Conservation (phyloP, 1,139 yeast species). For the Ogataea hybrid region DNA sequence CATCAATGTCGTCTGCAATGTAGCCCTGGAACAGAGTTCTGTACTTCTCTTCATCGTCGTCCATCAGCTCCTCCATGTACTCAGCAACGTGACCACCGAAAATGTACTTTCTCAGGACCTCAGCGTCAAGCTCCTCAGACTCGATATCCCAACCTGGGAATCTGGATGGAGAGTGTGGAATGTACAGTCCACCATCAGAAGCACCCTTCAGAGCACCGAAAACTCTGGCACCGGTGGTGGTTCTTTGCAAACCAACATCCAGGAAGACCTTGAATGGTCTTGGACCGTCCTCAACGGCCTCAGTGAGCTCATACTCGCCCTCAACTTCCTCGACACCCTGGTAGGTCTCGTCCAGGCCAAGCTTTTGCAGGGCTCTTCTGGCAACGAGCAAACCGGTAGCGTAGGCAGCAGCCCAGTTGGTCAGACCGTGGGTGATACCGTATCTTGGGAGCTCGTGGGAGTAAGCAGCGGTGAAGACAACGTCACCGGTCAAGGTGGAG, state of each 20-base stretch:
- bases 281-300: slow-evolving; percentile 99
- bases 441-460: slow-evolving; percentile 98
- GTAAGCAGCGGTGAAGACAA: slow-evolving; percentile 97
- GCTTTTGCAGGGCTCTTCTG: slow-evolving; percentile 98
- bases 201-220: slow-evolving; percentile 99
- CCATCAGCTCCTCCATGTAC: slow-evolving; percentile 99
- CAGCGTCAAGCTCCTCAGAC: slow-evolving; percentile 97
- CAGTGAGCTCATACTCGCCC: slow-evolving; percentile 98
- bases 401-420: slow-evolving; percentile 99
- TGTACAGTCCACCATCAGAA: slow-evolving; percentile 99
- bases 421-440: slow-evolving; percentile 98
- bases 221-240: slow-evolving; percentile 99
- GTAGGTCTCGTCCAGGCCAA: slow-evolving; percentile 98
- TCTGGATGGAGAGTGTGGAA: slow-evolving; percentile 99
- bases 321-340: slow-evolving; percentile 98
- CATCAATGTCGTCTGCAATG: slow-evolving; percentile 96
- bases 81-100: slow-evolving; percentile 99
- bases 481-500: slow-evolving; percentile 96
- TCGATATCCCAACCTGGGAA: slow-evolving; percentile 99
- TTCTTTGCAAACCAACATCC: slow-evolving; percentile 99
- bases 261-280: slow-evolving; percentile 99
- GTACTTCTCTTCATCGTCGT: slow-evolving; percentile 99
- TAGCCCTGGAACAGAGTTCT: slow-evolving; percentile 93
- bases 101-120: slow-evolving; percentile 95
- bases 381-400: slow-evolving; percentile 99